Conservation (phyloP, 805 yeast species). For the Komagataella populi region DNA sequence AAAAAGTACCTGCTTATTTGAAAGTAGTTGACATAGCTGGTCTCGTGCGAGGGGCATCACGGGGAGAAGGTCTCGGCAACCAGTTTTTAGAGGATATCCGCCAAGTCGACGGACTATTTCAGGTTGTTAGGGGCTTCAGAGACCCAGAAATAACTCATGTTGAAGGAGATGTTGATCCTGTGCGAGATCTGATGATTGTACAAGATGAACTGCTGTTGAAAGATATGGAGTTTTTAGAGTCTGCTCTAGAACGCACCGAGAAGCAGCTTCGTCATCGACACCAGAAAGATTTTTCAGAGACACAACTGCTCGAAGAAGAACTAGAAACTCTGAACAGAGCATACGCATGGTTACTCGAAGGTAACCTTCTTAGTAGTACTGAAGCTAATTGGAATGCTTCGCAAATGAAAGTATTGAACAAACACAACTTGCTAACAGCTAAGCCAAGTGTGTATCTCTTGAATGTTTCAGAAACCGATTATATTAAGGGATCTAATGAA, state of each 20-base stretch:
- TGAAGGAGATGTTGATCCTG: conserved; percentile 50
- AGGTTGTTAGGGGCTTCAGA: conserved; percentile 51
- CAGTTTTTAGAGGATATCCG: conserved; percentile 56
- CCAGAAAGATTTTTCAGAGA: conserved; percentile 58
- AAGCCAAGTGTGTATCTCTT: conserved; percentile 90
- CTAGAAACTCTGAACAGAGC: conserved; percentile 66
- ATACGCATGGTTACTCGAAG: conserved; percentile 65
- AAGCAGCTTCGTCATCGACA: conserved; percentile 65
- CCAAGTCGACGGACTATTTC: conserved; percentile 60
- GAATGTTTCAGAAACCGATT: conserved; percentile 83
- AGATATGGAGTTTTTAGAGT: conserved; percentile 63
- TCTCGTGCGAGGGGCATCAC: conserved; percentile 46
- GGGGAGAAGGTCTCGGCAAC: conserved; percentile 65
- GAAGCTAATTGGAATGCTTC: conserved; percentile 79
- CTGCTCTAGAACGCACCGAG: conserved; percentile 44
- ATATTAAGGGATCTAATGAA: conserved; percentile 79
- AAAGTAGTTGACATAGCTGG: conserved; percentile 63
- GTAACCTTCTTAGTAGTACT: conserved; percentile 59
- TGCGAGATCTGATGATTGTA: conserved; percentile 49
- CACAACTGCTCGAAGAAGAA: conserved; percentile 72
- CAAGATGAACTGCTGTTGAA: conserved; percentile 51
- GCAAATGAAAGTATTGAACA: conserved; percentile 84
- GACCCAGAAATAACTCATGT: conserved; percentile 57
- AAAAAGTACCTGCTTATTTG: conserved; percentile 38
- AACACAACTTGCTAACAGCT: conserved; percentile 80